Evolutionary conservation across 2,329 filamentous ascomycete species (phyloP), one percentile per base, ranked within the genome.

Genomic region (Diaporthe batatas): DNA sequence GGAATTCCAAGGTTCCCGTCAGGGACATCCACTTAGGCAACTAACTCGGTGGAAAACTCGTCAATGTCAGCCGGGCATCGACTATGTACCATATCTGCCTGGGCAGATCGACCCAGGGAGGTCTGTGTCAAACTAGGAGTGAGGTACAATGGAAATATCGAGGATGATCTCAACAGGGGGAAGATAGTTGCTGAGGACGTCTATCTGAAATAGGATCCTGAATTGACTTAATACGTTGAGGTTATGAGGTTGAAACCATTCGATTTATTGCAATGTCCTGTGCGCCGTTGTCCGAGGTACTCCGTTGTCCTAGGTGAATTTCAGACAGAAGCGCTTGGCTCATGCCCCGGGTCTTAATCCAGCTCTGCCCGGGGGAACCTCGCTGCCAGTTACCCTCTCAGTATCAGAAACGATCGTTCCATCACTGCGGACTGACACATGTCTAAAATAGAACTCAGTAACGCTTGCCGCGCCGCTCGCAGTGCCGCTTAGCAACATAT

Each of bases 391-490:
- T 1, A 64, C 10, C 18, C 59, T 49, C 42, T 64, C 59, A 10
- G 14, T 12, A 18, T 64, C 59, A n/a, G 59, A 64, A 29, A 64
- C 59, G 23, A 64, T 64, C 25, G 59, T n/a, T 12, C 59, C 59
- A 49, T 64, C 59, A 34, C 59, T 64, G n/a, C 18, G 59, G 16
- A 64, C 59, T 49, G 59, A 64, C 2, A 64, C 25, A n/a, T 64
- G 42, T 23, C 59, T 64, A 2, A 64, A 64, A 6, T 64, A 64
- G 16, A 64, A 25, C 25, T 64, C 59, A 64, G 42, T 64, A 16
- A 34, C 21, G 25, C 12, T 29, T 3, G 25, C 6, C 1, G 39
- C 42, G 18, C 18, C 42, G 11, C 11, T 47, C 10, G 25, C 14
- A 11, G 47, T 64, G 0, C 59, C 59, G 14, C 42, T 25, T 16